Evolutionary conservation across 306 rosid genomes (phyloP).

Genomic region (Spatholobus suberectus): DNA sequence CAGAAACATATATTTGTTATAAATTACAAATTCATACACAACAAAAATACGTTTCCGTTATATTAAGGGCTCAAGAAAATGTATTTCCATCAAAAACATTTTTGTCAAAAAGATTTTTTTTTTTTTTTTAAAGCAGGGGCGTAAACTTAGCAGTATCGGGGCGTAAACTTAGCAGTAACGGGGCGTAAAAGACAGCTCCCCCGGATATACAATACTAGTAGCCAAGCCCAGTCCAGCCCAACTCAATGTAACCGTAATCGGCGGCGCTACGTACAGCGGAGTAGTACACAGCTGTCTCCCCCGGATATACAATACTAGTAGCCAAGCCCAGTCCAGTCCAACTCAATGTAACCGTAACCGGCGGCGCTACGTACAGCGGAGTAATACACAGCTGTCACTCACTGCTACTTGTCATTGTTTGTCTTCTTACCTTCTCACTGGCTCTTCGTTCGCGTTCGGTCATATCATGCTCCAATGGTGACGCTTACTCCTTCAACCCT

Average conservation of each 20-base stretch:
- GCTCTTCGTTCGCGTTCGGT: rapidly evolving
- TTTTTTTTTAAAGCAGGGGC: too few relatives aligned
- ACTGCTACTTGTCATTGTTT: neutral
- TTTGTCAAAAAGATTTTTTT: too few relatives aligned
- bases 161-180: too few relatives aligned
- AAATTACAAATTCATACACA: too few relatives aligned
- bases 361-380: neutral
- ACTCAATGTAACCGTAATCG: neutral
- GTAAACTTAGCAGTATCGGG: too few relatives aligned
- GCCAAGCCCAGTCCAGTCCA: neutral
- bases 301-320: too few relatives aligned
- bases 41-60: too few relatives aligned
- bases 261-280: neutral
- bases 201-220: too few relatives aligned
- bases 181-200: too few relatives aligned
- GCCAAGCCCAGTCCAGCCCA: neutral
- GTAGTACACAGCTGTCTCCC: neutral
- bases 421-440: neutral
- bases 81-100: too few relatives aligned
- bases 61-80: too few relatives aligned
- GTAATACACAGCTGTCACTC: neutral
- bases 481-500: neutral
- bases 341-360: neutral
- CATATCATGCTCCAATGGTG: neutral
- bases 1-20: too few relatives aligned